These are phyloP conservation scores for Senna siamea DNA, from an alignment of 306 rosid species.

Conservation along the genomic window DNA sequence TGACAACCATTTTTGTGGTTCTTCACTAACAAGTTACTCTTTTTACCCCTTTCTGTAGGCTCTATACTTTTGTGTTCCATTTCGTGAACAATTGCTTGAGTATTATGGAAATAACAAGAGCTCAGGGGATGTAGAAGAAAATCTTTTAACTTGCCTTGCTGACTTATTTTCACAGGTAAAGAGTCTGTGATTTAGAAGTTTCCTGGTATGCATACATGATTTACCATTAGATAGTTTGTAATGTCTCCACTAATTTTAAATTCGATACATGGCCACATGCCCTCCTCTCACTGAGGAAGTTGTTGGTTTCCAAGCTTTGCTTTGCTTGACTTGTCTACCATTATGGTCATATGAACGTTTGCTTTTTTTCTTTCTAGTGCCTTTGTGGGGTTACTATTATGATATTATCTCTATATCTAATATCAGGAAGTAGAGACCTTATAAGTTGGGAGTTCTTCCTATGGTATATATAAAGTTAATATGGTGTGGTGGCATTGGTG, in stretches of 20 bases:
- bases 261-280: background rate
- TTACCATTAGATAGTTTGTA: constrained; percentile 32
- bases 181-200: constrained; percentile 29
- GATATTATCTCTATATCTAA: constrained; percentile 1
- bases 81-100: constrained; percentile 91
- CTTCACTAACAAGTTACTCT: constrained; percentile 17
- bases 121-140: constrained; percentile 79
- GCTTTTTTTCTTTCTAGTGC: background rate
- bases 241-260: background rate
- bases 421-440: background rate
- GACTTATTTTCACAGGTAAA: constrained; percentile 95
- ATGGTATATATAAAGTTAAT: background rate
- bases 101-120: constrained; percentile 80
- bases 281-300: constrained; percentile 4
- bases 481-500: background rate
- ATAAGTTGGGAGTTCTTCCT: background rate
- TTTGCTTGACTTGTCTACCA: constrained; percentile 11
- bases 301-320: background rate
- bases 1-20: constrained; percentile 15
- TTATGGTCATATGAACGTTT: constrained; percentile 10
- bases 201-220: background rate
- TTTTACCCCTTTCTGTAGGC: constrained; percentile 64
- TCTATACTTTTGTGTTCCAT: constrained; percentile 96
- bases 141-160: constrained; percentile 96
- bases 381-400: background rate